Evolutionary conservation across 495 filamentous ascomycete species (phyloP), one percentile per base, ranked within the genome.

Genomic region (Evernia prunastri): DNA sequence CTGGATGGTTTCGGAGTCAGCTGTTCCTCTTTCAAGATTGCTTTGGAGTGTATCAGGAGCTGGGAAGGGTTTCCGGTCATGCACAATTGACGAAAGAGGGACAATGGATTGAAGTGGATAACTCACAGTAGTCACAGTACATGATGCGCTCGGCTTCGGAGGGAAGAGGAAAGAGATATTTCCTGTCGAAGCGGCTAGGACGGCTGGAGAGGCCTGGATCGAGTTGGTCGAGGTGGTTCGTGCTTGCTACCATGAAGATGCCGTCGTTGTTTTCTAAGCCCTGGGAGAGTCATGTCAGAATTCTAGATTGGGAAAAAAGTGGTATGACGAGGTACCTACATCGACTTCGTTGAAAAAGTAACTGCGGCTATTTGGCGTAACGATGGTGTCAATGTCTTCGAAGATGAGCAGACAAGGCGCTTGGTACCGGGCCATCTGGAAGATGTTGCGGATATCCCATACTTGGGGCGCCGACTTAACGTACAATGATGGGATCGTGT

Each of bases 281-380:
- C 27, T 58, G 29, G 18, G 20, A 17, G 13, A 29, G 1, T n/a
- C 7, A 37, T 40, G 20, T 60, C 31, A 60, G 40, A n/a, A 35
- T 35, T 40, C 10, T 20, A 12, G 31, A 25, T 36, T 15, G 33
- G 4, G 12, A 36, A n/a, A n/a, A 61, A 4, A 31, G 37, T 31
- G 25, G 39, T 12, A 25, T 25, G n/a, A 35, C 25, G n/a, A 6
- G 17, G 5, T 45, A 45, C 40, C 33, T 63, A 63, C 61, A 66
- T 89, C 87, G 9, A 89, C 80, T 65, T 89, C 84, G 69, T 89
- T 89, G 60, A 89, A 78, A 68, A 89, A 89, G 72, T 86, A 89
- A 59, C 76, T 81, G 11, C 86, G 74, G 39, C 81, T 80, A 7
- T 60, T 61, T 35, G 76, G 74, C 3, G 75, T 77, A 8, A 88